Conservation (phyloP, 192 early-diverging fungal genomes). For the Globomyces pollinis-pini region DNA sequence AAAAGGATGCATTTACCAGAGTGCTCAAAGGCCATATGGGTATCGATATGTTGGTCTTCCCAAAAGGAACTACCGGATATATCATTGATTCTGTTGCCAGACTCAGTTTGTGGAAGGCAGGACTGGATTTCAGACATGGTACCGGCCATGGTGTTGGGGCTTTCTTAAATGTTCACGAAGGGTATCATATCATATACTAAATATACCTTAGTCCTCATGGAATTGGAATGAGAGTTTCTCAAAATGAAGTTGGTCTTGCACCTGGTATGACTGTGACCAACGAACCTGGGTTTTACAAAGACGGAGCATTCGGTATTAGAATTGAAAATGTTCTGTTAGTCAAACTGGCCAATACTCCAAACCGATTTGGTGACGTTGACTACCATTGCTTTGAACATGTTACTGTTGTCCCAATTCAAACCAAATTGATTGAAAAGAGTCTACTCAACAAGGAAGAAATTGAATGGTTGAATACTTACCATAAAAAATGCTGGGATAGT, state of each 20-base stretch:
- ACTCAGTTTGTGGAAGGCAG: constrained; percentile 78
- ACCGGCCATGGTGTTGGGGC: constrained; percentile 97
- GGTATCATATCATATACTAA: constrained; percentile 73
- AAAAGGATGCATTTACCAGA: constrained; percentile 92
- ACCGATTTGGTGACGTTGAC: constrained; percentile 78
- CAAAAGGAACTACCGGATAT: constrained; percentile 67
- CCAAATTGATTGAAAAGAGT: constrained; percentile 65
- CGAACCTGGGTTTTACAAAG: constrained; percentile 97
- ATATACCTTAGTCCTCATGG: constrained; percentile 76
- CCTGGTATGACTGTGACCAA: constrained; percentile 95
- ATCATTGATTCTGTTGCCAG: constrained; percentile 86
- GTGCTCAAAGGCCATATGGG: constrained; percentile 97
- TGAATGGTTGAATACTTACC: constrained; percentile 85
- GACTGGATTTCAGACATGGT: constrained; percentile 93
- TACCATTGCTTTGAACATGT: constrained; percentile 89
- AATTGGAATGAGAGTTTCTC: constrained; percentile 68
- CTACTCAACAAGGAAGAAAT: constrained; percentile 69
- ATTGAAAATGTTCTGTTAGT: constrained; percentile 92
- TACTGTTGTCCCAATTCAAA: constrained; percentile 78
- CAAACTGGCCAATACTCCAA: constrained; percentile 55
- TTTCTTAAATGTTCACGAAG: constrained; percentile 91
- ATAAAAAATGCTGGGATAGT: constrained; percentile 64
- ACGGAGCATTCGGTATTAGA: constrained; percentile 93
- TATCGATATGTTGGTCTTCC: constrained; percentile 83
- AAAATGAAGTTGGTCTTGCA: constrained; percentile 68